A percentile compares a stretch with the other conserved stretches of the same genome.
These are phyloP conservation scores for Massospora cicadina DNA, from an alignment of 371 early-diverging fungal species.

Conservation along the genomic window DNA sequence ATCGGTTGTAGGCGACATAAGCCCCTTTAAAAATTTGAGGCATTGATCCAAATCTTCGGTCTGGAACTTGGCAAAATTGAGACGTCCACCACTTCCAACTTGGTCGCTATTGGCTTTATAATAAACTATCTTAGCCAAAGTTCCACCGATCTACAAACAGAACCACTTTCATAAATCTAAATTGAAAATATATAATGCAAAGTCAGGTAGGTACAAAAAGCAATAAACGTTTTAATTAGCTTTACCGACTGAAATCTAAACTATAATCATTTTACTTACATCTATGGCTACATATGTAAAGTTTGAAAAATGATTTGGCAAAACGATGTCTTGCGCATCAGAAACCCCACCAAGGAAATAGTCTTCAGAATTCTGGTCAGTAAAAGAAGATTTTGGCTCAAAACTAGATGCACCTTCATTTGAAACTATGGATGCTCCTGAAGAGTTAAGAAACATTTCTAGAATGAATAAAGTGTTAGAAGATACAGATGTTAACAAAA, in stretches of 20 bases:
- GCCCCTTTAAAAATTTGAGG: conserved; percentile 55
- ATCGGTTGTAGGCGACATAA: conserved; percentile 16
- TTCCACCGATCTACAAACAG: conserved; percentile 71
- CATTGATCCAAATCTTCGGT: conserved; percentile 81
- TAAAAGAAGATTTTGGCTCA: not conserved
- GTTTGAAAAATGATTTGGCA: conserved; percentile 6
- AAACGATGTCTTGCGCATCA: not conserved
- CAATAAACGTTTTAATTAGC: not conserved
- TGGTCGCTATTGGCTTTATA: conserved; percentile 24
- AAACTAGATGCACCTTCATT: not conserved
- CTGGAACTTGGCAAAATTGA: conserved; percentile 87
- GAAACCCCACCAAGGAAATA: not conserved
- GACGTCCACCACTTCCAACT: conserved; percentile 56
- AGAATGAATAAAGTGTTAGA: too few species aligned
- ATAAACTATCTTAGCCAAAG: conserved; percentile 86
- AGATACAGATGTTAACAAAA: too few species aligned
- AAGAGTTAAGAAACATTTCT: conserved; percentile 2
- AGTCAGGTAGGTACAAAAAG: not conserved
- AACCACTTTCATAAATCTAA: not conserved
- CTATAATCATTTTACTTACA: not conserved
- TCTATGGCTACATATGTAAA: not conserved
- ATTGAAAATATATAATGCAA: not conserved
- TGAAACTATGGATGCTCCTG: conserved; percentile 4
- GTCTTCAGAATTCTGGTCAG: not conserved
- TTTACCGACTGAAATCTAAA: not conserved